phyloP scores from a whole-genome alignment of 495 filamentous ascomycete genomes.

The Cryomyces minteri region DNA sequence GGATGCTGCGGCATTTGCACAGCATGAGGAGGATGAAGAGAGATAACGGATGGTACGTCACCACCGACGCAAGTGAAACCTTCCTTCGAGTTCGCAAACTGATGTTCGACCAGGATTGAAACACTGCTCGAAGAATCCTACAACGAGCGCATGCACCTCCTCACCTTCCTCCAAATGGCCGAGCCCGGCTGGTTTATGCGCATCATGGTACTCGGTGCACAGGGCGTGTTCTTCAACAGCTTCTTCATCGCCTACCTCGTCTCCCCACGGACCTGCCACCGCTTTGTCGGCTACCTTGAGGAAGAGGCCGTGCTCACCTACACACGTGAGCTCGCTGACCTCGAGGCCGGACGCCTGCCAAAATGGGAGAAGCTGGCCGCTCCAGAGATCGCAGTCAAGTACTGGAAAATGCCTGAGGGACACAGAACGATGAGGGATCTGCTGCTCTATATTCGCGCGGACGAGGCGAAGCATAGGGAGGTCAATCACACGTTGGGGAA shows the following conservation, averaged over 20 bases:
- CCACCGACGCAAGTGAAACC: not conserved
- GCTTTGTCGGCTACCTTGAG: conserved; percentile 93
- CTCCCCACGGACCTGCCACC: conserved; percentile 76
- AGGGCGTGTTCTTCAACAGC: conserved; percentile 84
- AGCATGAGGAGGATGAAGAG: conserved; percentile 68
- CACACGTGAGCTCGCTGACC: conserved; percentile 65
- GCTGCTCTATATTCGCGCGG: conserved; percentile 73
- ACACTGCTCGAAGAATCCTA: conserved; percentile 84
- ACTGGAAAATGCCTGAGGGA: conserved; percentile 86
- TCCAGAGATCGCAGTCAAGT: conserved; percentile 72
- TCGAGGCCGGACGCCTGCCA: conserved; percentile 68
- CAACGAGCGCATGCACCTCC: conserved; percentile 92
- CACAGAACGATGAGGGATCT: conserved; percentile 70
- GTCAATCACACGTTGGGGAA: conserved; percentile 93
- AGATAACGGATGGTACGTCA: conserved; percentile 72
- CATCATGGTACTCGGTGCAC: conserved; percentile 63
- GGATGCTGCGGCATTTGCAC: conserved; percentile 77
- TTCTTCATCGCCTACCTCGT: conserved; percentile 82
- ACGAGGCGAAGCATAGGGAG: conserved; percentile 93
- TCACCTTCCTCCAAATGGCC: conserved; percentile 86
- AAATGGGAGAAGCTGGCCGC: conserved; percentile 64
- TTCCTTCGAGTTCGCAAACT: not conserved
- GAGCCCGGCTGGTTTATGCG: conserved; percentile 84
- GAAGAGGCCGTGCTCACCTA: conserved; percentile 96
- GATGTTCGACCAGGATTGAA: conserved; percentile 46